Evolutionary conservation across 805 yeast species (phyloP).

Genomic region (Pichia paraexigua): DNA sequence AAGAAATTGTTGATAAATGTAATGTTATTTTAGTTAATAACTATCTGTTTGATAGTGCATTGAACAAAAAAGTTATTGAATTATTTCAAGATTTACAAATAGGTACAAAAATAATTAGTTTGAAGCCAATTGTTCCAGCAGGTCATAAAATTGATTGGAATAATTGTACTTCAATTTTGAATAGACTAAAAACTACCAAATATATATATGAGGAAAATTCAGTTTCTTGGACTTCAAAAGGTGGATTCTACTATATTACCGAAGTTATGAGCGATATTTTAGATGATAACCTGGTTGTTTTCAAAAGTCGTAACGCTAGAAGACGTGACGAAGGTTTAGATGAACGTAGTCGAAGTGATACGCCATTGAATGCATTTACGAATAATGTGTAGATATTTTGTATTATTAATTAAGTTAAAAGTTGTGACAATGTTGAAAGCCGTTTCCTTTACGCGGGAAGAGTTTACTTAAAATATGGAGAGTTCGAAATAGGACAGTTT

Average conservation of each 20-base stretch:
- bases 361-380: constrained; percentile 28
- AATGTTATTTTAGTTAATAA: constrained; percentile 77
- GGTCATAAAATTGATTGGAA: constrained; percentile 58
- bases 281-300: constrained; percentile 26
- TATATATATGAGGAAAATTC: constrained; percentile 58
- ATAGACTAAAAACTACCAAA: constrained; percentile 54
- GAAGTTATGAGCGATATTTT: constrained; percentile 42
- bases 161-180: constrained; percentile 49
- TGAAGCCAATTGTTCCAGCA: constrained; percentile 72
- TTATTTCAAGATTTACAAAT: constrained; percentile 55
- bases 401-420: not conserved
- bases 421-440: not conserved
- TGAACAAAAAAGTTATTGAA: constrained; percentile 58
- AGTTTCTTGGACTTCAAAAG: constrained; percentile 88
- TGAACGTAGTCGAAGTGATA: constrained; percentile 15
- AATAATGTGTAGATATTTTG: constrained; percentile 21
- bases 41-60: constrained; percentile 69
- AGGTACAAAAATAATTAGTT: constrained; percentile 72
- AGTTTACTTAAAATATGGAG: not conserved
- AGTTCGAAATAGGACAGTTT: too few species aligned
- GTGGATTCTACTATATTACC: constrained; percentile 70
- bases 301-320: constrained; percentile 21
- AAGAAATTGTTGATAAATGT: constrained; percentile 45
- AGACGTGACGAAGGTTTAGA: constrained; percentile 13
- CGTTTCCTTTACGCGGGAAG: too few species aligned